Evolutionary conservation across 768 basidiomycete species (phyloP).

Genomic region (Udeniomyces megalosporus): DNA sequence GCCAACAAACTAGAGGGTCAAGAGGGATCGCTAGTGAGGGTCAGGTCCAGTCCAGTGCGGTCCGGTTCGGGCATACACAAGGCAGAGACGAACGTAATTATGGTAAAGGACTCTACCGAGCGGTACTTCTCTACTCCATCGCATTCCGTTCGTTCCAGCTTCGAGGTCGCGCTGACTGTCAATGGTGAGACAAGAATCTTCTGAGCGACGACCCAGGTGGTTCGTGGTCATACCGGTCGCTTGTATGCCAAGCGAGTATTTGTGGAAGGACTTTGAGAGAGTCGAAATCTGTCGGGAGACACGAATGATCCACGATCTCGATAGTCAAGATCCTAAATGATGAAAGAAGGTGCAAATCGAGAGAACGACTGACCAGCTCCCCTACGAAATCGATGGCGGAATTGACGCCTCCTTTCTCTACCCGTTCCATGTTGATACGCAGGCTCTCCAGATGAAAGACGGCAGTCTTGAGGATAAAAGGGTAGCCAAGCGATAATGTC

Average conservation of each 20-base stretch:
- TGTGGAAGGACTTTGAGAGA: slow-evolving; percentile 2
- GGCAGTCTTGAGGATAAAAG: too few species aligned
- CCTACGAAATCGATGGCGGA: slow-evolving; percentile 12
- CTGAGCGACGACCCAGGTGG: slow-evolving; percentile 8
- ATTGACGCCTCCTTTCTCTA: slow-evolving; percentile 3
- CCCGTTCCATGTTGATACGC: slow-evolving; percentile 11
- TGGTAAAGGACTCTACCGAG: background rate
- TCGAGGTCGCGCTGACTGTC: too few species aligned
- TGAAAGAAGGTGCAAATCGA: background rate
- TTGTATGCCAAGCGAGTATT: slow-evolving; percentile 6
- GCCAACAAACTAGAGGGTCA: background rate
- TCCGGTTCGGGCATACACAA: background rate
- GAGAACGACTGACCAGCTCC: slow-evolving; percentile 1
- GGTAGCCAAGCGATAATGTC: too few species aligned
- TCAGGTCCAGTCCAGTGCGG: background rate
- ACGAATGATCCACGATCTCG: background rate
- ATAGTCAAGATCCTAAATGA: background rate
- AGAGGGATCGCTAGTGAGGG: background rate
- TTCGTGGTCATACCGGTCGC: slow-evolving; percentile 8
- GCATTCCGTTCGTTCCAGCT: too few species aligned
- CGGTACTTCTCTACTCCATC: too few species aligned
- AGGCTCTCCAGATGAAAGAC: slow-evolving; percentile 13
- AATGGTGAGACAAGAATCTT: slow-evolving; percentile 7
- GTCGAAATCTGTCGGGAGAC: background rate
- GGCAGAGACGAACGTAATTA: background rate